These are phyloP conservation scores for Chernovozyma sophiae-reginae DNA, from an alignment of 1,139 yeast genomes.

Conservation along the genomic window DNA sequence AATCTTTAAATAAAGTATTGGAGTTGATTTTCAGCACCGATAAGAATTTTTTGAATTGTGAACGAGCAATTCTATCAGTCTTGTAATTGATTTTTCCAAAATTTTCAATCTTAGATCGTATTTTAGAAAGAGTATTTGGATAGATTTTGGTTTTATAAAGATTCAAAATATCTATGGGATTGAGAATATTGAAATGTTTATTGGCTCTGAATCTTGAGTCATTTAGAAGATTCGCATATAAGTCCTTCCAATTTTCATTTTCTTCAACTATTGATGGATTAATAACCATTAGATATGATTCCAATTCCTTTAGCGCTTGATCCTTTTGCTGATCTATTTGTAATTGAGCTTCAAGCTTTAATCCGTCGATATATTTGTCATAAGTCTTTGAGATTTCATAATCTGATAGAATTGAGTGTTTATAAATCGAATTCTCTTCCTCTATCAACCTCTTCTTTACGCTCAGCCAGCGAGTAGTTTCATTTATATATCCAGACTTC, in stretches of 20 bases:
- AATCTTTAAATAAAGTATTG: constrained; percentile 56
- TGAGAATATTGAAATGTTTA: constrained; percentile 50
- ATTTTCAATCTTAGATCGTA: constrained; percentile 32
- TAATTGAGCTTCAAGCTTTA: constrained; percentile 28
- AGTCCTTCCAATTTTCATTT: constrained; percentile 41
- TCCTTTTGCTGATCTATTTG: constrained; percentile 27
- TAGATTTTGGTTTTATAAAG: constrained; percentile 49
- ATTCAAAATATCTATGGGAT: constrained; percentile 56
- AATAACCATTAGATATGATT: constrained; percentile 40
- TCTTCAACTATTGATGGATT: constrained; percentile 29
- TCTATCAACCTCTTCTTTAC: constrained; percentile 42
- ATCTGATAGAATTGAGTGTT: constrained; percentile 59
- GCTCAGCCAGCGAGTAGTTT: constrained; percentile 66
- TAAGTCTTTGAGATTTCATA: constrained; percentile 51
- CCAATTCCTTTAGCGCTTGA: constrained; percentile 52
- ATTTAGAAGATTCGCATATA: constrained; percentile 32
- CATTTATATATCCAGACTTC: constrained; percentile 35
- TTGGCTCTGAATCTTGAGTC: constrained; percentile 58
- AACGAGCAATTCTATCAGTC: constrained; percentile 63
- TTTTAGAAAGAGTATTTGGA: constrained; percentile 29
- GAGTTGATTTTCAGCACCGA: constrained; percentile 43
- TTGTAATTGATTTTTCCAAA: constrained; percentile 42
- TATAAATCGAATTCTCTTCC: constrained; percentile 64
- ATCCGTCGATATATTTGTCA: constrained; percentile 40
- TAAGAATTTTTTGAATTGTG: constrained; percentile 49